Percentiles rank a stretch among this genome's conserved stretches.
These are phyloP conservation scores for Discostella pseudostelligera DNA, from an alignment of 108 stramenopile species.

Conservation along the genomic window DNA sequence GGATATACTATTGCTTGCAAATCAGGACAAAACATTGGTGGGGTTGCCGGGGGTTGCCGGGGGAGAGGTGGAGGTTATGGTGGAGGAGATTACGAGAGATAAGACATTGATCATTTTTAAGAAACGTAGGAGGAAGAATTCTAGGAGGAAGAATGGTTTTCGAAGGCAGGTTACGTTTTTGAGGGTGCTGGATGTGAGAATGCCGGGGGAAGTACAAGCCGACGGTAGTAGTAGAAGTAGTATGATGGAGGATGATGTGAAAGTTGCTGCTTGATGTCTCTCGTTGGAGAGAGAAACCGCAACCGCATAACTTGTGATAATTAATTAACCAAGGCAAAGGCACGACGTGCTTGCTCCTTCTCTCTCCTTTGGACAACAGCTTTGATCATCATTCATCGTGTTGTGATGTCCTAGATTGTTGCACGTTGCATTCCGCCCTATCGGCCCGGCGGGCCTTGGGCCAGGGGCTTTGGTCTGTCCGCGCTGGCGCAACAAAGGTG, in stretches of 20 bases:
- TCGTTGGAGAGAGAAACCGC: no score
- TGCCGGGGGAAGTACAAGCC: constrained; percentile 46
- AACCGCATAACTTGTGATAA: no score
- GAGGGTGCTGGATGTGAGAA: constrained; percentile 79
- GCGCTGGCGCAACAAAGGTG: no score
- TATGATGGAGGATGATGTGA: constrained; percentile 12
- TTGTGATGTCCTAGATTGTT: no score
- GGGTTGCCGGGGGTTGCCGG: constrained; percentile 78
- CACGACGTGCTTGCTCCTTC: no score
- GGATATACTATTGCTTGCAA: constrained; percentile 71
- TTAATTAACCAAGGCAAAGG: no score
- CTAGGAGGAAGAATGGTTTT: constrained; percentile 82
- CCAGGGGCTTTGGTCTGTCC: no score
- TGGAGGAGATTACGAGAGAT: constrained; percentile 90
- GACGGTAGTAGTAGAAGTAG: neutral
- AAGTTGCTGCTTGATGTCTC: constrained; percentile 19
- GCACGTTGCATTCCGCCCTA: no score
- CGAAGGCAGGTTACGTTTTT: constrained; percentile 80
- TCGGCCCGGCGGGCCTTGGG: no score
- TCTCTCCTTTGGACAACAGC: no score
- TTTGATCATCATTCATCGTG: no score
- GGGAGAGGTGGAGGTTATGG: constrained; percentile 80
- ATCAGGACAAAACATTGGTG: constrained; percentile 67
- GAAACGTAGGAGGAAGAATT: constrained; percentile 88
- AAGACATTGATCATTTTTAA: constrained; percentile 86